Evolutionary conservation across 1,284 basidiomycete species (phyloP), one percentile per base, ranked within the genome.

Genomic region (Sanguinoderma infundibulare): DNA sequence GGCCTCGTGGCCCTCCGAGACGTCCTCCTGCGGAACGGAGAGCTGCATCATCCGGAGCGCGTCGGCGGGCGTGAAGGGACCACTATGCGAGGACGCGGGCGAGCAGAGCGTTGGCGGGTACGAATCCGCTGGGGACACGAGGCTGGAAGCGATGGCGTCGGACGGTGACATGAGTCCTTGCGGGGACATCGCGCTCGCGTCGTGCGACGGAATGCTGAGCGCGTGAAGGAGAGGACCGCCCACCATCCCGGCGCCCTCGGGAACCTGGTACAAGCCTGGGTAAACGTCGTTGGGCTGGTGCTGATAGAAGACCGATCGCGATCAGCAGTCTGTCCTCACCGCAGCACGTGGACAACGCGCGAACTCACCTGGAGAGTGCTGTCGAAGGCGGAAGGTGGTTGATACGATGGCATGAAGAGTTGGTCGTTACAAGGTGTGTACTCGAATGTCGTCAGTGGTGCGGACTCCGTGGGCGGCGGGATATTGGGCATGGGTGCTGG

Each of bases 401-500:
- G 68, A 67, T 75, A 80, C 8, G 76, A 60, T 12, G 64, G 70
- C 68, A 70, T 73, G 67, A 72, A 77, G 59, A 63, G 73, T 59
- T 68, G 72, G 71, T 67, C 70, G 70, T 71, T 34, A 34, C n/a
- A 60, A 60, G 67, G 73, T 65, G 72, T 64, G 69, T 72, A 72
- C 61, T 75, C 69, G 67, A 72, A 66, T 30, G 64, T 68, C 60
- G 67, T 73, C 81, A 86, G 59, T 70, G 76, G 60, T 76, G 77
- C 72, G 75, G 74, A 67, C 73, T 75, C 62, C 52, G 72, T 61
- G 74, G 79, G 70, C 66, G 72, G 71, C 35, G 75, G 74, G 66
- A 77, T 77, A 67, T 79, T 78, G 51, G 79, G 78, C 70, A 80
- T 79, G 51, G 83, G 79, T 32, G 62, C 62, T n/a, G 65, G 65